These are phyloP conservation scores for Plectosphaerella sp. DNA, from an alignment of 2,329 filamentous ascomycete species.

Conservation along the genomic window DNA sequence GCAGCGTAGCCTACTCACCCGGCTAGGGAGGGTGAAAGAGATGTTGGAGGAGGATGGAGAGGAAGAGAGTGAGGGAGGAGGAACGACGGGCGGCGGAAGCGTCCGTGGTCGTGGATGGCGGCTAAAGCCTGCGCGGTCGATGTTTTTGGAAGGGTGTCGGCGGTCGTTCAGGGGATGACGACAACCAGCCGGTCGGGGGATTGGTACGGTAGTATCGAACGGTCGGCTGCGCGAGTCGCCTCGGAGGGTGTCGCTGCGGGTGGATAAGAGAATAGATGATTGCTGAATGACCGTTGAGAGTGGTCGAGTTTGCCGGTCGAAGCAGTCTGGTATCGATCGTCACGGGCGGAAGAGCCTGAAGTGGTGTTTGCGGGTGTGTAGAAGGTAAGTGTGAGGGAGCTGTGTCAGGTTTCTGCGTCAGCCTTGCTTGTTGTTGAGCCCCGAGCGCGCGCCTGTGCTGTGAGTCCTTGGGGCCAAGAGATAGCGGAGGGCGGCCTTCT, in stretches of 20 bases:
- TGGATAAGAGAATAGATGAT: too few species aligned
- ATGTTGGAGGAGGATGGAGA: conserved; percentile 44
- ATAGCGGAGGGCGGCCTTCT: background rate
- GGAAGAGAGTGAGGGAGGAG: conserved; percentile 38
- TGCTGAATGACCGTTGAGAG: too few species aligned
- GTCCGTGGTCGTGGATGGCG: conserved; percentile 38
- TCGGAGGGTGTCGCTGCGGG: too few species aligned
- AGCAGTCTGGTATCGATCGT: background rate
- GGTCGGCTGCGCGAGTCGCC: background rate
- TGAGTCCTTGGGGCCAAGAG: background rate
- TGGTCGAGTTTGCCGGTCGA: background rate
- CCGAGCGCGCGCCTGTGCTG: too few species aligned
- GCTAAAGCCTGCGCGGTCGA: background rate
- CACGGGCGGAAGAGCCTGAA: background rate
- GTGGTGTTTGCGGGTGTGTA: background rate
- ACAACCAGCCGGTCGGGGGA: background rate
- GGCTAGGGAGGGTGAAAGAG: conserved; percentile 49
- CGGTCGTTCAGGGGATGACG: background rate
- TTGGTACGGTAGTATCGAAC: background rate
- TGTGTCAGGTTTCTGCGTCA: conserved; percentile 2
- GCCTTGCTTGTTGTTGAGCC: conserved; percentile 1
- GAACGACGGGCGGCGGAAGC: conserved; percentile 38
- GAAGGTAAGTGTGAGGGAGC: background rate
- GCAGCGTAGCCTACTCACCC: background rate
- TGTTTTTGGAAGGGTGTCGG: background rate